Evolutionary conservation across 768 basidiomycete genomes (phyloP).

Genomic region (Pisolithus tinctorius): DNA sequence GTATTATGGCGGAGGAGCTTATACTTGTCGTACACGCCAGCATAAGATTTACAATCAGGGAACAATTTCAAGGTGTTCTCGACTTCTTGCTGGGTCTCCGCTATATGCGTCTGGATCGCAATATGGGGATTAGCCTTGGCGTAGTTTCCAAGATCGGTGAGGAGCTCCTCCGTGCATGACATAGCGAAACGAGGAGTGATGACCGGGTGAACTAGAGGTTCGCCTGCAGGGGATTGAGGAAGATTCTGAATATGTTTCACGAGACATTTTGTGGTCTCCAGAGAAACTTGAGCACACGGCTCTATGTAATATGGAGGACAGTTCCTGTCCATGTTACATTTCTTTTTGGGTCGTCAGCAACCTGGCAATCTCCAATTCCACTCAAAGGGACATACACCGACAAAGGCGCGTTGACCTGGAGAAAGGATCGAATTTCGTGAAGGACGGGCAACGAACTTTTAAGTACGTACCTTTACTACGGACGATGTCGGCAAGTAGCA

Average conservation of each 20-base stretch:
- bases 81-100: constrained; percentile 77
- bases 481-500: constrained; percentile 71
- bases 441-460: background rate
- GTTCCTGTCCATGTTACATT: constrained; percentile 50
- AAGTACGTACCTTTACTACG: constrained; percentile 51
- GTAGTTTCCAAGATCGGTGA: constrained; percentile 52
- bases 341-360: constrained; percentile 14
- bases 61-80: constrained; percentile 60
- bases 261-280: constrained; percentile 54
- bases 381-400: constrained; percentile 54
- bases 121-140: constrained; percentile 54
- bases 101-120: constrained; percentile 88
- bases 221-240: constrained; percentile 27
- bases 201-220: constrained; percentile 78
- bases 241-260: constrained; percentile 65
- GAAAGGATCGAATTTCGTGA: background rate
- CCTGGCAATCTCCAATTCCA: background rate
- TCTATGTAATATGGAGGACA: constrained; percentile 66
- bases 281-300: constrained; percentile 48
- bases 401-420: constrained; percentile 76
- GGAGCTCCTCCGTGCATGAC: constrained; percentile 69
- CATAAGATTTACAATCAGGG: constrained; percentile 56
- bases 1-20: constrained; percentile 75
- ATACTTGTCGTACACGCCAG: constrained; percentile 74
- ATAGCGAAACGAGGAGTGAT: constrained; percentile 97